Percentiles rank a stretch among this genome's conserved stretches.
Evolutionary conservation across 2,329 filamentous ascomycete species (phyloP).

Genomic region (Penicillium verrucosum): DNA sequence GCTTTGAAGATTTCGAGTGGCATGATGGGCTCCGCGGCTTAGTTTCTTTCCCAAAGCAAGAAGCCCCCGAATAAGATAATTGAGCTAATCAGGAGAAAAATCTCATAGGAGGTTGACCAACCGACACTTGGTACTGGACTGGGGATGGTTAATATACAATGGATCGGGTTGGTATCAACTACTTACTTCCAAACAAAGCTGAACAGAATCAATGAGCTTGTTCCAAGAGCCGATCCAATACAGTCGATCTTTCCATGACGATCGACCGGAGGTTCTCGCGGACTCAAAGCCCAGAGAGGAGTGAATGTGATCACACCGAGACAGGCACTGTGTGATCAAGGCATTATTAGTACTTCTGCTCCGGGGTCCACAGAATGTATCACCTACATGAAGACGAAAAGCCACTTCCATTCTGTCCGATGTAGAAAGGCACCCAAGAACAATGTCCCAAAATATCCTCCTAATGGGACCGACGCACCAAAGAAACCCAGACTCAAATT

Average conservation of each 20-base stretch:
- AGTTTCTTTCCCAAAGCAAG: conserved; percentile 43
- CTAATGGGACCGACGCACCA: conserved; percentile 48
- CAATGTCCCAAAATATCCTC: conserved; percentile 44
- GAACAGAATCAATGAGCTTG: conserved; percentile 46
- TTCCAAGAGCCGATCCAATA: conserved; percentile 41
- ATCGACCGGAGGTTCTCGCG: conserved; percentile 33
- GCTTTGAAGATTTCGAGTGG: conserved; percentile 47
- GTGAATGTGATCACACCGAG: conserved; percentile 25
- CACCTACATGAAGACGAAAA: conserved; percentile 41
- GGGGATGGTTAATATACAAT: background rate
- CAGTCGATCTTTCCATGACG: conserved; percentile 41
- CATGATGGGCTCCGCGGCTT: conserved; percentile 45
- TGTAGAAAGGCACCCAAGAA: conserved; percentile 42
- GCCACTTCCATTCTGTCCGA: conserved; percentile 40
- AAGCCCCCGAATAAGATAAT: conserved; percentile 35
- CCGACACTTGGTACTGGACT: conserved; percentile 47
- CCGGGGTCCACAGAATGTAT: background rate
- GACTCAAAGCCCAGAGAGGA: conserved; percentile 27
- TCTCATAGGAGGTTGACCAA: conserved; percentile 46
- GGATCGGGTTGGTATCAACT: background rate
- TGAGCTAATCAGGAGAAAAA: conserved; percentile 40
- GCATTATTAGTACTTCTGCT: background rate
- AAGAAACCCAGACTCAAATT: conserved; percentile 50
- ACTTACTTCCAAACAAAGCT: conserved; percentile 54
- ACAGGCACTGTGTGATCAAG: conserved; percentile 14